phyloP scores from a whole-genome alignment of 1,284 basidiomycete genomes.

The Schizopora paradoxa region DNA sequence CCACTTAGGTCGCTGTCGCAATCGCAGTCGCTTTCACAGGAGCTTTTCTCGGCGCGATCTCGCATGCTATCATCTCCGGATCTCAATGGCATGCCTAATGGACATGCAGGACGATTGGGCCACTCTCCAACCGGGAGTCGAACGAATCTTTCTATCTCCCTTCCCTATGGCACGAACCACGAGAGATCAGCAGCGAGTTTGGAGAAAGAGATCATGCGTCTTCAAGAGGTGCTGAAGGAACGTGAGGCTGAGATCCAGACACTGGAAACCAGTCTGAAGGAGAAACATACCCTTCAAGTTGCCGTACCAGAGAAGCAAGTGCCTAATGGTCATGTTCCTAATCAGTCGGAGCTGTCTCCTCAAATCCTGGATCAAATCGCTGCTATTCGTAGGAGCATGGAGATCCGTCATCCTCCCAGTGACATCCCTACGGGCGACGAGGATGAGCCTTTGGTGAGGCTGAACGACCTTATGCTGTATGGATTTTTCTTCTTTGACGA shows the following conservation, averaged over 20 bases:
- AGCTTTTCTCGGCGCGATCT: conserved; percentile 85
- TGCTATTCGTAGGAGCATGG: conserved; percentile 60
- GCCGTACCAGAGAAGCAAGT: conserved; percentile 28
- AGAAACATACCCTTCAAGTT: no score
- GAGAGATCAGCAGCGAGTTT: conserved; percentile 78
- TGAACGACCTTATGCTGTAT: conserved; percentile 86
- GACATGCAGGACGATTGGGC: conserved; percentile 10
- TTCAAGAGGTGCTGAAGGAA: conserved; percentile 84
- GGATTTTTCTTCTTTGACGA: conserved; percentile 25
- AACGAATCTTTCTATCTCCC: conserved; percentile 59
- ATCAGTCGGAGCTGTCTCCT: conserved; percentile 46
- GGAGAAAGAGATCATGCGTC: conserved; percentile 87
- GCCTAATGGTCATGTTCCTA: conserved; percentile 24
- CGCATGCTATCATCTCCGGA: conserved; percentile 72
- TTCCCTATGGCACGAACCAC: conserved; percentile 40
- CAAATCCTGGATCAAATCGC: conserved; percentile 67
- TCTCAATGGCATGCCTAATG: conserved; percentile 45
- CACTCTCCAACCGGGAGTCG: conserved; percentile 30
- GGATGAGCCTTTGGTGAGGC: conserved; percentile 64
- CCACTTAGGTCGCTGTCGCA: conserved; percentile 69
- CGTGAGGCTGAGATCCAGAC: conserved; percentile 80
- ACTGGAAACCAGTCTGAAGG: conserved; percentile 66
- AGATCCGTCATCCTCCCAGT: conserved; percentile 31
- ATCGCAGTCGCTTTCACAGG: conserved; percentile 91
- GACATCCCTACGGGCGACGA: conserved; percentile 39